Evolutionary conservation across 2,329 filamentous ascomycete genomes (phyloP).

Genomic region (Claviceps monticola): DNA sequence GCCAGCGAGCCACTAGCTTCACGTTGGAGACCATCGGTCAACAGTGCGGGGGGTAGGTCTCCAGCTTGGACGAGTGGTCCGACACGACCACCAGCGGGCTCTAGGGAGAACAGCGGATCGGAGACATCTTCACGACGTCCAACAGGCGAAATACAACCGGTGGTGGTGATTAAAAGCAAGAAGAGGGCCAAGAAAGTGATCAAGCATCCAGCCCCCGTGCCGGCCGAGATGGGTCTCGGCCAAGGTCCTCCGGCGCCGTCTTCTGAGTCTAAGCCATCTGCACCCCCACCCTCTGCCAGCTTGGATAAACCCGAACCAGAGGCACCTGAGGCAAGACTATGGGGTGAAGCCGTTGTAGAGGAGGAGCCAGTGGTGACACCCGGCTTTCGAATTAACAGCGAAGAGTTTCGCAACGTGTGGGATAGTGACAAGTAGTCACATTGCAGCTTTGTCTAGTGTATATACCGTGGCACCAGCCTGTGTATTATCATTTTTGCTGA

Average conservation of each 20-base stretch:
- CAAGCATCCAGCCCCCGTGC: constrained; percentile 20
- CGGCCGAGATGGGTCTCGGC: constrained; percentile 13
- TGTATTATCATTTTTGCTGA: neutral
- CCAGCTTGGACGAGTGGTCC: constrained; percentile 12
- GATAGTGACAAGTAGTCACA: neutral
- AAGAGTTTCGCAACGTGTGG: constrained; percentile 36
- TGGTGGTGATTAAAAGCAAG: constrained; percentile 24
- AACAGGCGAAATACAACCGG: constrained; percentile 12
- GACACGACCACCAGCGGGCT: constrained; percentile 10
- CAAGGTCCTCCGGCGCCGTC: constrained; percentile 10
- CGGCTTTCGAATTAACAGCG: constrained; percentile 21
- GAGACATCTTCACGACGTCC: neutral
- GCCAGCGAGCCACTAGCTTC: constrained; percentile 59
- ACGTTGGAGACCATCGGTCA: constrained; percentile 34
- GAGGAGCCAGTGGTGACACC: constrained; percentile 5
- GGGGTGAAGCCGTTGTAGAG: constrained; percentile 6
- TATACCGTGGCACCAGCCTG: neutral
- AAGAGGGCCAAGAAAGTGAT: constrained; percentile 23
- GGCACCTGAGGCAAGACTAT: constrained; percentile 7
- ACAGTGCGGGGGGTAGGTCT: constrained; percentile 15
- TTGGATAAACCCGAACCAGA: constrained; percentile 5
- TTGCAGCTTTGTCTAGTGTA: neutral
- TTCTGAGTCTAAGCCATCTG: neutral
- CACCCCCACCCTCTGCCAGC: neutral
- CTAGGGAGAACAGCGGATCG: constrained; percentile 2